Evolutionary conservation across 495 filamentous ascomycete genomes (phyloP).

Genomic region (Hypoxylon trugodes): DNA sequence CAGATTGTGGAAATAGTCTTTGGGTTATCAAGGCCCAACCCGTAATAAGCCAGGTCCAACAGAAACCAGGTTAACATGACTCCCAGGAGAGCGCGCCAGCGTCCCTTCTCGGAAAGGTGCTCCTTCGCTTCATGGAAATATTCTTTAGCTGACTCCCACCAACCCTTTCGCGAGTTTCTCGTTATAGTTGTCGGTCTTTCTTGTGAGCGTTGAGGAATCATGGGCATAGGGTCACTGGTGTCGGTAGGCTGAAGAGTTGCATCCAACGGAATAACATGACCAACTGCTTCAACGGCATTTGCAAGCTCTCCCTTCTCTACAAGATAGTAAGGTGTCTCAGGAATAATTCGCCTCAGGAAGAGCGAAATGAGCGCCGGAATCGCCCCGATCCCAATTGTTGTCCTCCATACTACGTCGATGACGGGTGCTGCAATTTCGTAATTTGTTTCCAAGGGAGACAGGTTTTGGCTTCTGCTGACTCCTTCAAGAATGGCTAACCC

Average conservation of each 20-base stretch:
- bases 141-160: conserved; percentile 13
- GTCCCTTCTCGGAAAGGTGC: conserved; percentile 54
- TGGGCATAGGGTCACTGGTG: not conserved
- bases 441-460: conserved; percentile 57
- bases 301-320: conserved; percentile 32
- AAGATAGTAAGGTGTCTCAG: conserved; percentile 65
- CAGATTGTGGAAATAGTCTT: conserved; percentile 46
- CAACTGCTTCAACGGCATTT: conserved; percentile 32
- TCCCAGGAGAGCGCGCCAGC: conserved; percentile 59
- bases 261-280: conserved; percentile 47
- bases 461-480: conserved; percentile 52
- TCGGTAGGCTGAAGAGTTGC: conserved; percentile 23
- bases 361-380: conserved; percentile 68
- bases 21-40: conserved; percentile 73
- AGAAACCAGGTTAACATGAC: conserved; percentile 74
- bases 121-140: conserved; percentile 35
- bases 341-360: conserved; percentile 66
- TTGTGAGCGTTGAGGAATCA: conserved; percentile 7
- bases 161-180: not conserved
- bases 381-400: conserved; percentile 67
- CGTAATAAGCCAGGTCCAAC: conserved; percentile 67
- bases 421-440: conserved; percentile 47
- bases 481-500: conserved; percentile 59
- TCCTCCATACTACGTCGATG: conserved; percentile 64
- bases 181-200: conserved; percentile 33